phyloP scores from a whole-genome alignment of 1,284 basidiomycete species.

The Ustanciosporium gigantosporum region DNA sequence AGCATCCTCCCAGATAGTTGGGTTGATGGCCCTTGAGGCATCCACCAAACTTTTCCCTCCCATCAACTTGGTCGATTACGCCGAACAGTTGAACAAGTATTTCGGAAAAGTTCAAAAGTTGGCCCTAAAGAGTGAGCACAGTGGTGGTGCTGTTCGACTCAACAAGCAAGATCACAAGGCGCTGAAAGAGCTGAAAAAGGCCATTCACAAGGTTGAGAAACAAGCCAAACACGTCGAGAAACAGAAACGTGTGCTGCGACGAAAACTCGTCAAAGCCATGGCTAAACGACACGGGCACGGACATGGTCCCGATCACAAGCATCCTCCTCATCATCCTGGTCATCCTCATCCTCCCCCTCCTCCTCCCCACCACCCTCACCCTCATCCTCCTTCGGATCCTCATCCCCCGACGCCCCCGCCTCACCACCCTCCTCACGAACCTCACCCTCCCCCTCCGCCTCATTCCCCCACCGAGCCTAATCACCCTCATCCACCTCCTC shows the following conservation, averaged over 20 bases:
- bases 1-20: slow-evolving; percentile 68
- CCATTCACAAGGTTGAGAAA: slow-evolving; percentile 16
- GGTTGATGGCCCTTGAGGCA: slow-evolving; percentile 67
- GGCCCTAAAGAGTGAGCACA: slow-evolving; percentile 2
- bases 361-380: neutral
- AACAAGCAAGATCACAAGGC: neutral
- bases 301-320: neutral
- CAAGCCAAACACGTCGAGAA: slow-evolving; percentile 17
- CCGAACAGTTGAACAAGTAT: slow-evolving; percentile 36
- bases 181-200: slow-evolving; percentile 8
- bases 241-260: slow-evolving; percentile 5
- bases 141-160: neutral
- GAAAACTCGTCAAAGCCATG: slow-evolving; percentile 15
- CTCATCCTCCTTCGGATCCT: neutral
- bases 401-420: neutral
- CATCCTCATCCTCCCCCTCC: neutral
- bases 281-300: slow-evolving; percentile 1
- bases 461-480: neutral
- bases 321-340: neutral
- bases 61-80: slow-evolving; percentile 70
- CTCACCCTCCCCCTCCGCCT: neutral
- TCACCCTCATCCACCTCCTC: neutral
- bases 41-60: slow-evolving; percentile 69
- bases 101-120: slow-evolving; percentile 30
- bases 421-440: neutral